These are phyloP conservation scores for Galerina sulciceps DNA, from an alignment of 768 basidiomycete genomes.

Conservation along the genomic window DNA sequence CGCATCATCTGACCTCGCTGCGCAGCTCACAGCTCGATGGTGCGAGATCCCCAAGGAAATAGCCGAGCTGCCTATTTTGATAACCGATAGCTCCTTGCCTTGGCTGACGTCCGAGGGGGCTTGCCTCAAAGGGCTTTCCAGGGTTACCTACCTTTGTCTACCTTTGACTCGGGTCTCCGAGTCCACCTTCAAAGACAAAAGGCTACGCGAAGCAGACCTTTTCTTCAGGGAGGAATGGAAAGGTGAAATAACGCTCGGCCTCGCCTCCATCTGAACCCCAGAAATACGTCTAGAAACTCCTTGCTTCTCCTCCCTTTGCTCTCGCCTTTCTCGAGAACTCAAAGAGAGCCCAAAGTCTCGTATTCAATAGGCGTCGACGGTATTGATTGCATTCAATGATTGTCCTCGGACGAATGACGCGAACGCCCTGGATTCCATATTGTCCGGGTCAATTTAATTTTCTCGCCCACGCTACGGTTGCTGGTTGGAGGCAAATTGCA, in stretches of 20 bases:
- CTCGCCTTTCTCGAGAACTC: slow-evolving; percentile 4
- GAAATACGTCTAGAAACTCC: neutral
- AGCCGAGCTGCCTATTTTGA: slow-evolving; percentile 16
- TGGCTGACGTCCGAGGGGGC: neutral
- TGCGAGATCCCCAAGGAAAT: slow-evolving; percentile 12
- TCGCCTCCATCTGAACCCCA: neutral
- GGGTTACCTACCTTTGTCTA: neutral
- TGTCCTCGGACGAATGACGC: slow-evolving; percentile 7
- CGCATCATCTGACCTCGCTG: slow-evolving; percentile 7
- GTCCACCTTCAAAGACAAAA: neutral
- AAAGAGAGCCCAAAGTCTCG: neutral
- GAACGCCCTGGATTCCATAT: slow-evolving; percentile 9
- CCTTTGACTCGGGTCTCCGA: neutral
- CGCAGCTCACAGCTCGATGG: neutral
- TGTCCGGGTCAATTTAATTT: slow-evolving; percentile 1
- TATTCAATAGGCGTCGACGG: neutral
- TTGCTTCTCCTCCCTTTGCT: neutral
- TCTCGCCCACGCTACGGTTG: slow-evolving; percentile 1
- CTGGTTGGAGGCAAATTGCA: slow-evolving; percentile 5
- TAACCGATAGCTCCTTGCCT: slow-evolving; percentile 1
- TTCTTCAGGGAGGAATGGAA: neutral
- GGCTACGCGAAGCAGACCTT: neutral
- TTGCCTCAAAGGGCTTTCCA: neutral
- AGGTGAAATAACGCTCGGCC: neutral
- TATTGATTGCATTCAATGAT: neutral